Base-by-base conservation (phyloP, 495 filamentous ascomycete species). In the Penicillium paxilli region DNA sequence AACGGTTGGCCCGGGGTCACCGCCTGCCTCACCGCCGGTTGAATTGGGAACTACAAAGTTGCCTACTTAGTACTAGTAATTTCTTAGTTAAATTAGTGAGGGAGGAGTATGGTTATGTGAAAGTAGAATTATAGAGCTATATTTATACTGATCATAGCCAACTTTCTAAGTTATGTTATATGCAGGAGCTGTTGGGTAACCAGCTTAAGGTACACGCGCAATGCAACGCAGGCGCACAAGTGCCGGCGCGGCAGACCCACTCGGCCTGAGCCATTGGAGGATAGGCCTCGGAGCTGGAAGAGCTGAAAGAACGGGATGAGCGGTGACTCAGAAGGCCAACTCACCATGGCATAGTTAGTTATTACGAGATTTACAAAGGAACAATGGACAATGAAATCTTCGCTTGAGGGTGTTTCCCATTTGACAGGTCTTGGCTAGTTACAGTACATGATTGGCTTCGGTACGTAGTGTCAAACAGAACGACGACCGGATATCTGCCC, bases 331-430 rank as follows among this genome's bases (percentile, higher is more conserved):
- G n/a, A n/a, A n/a, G n/a, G n/a, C n/a, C n/a, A n/a, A n/a, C n/a
- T n/a, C n/a, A n/a, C n/a, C n/a, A n/a, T n/a, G n/a, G n/a, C n/a
- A n/a, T n/a, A n/a, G n/a, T 28, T 28, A 28, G 26, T 28, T 11
- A 28, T 5, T 11, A 28, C 11, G 26, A 28, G n/a, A n/a, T n/a
- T n/a, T 37, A 38, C 35, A 0, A 19, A 16, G n/a, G 11, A 19
- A 28, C 5, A 38, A 38, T 4, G n/a, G 9, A 19, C 35, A 38
- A 38, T 38, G n/a, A 14, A 38, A 19, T 38, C 35, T 62, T 58
- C 54, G 57, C 58, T n/a, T 58, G 61, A 65, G 54, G 30, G 45
- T 52, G 55, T 67, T 66, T 58, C 52, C 55, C 48, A 54, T 57
- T 60, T 46, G 44, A 60, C 49, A 20, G 53, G 52, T 44, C 55